Conservation (phyloP, 768 basidiomycete species). For the Roridomyces roridus region DNA sequence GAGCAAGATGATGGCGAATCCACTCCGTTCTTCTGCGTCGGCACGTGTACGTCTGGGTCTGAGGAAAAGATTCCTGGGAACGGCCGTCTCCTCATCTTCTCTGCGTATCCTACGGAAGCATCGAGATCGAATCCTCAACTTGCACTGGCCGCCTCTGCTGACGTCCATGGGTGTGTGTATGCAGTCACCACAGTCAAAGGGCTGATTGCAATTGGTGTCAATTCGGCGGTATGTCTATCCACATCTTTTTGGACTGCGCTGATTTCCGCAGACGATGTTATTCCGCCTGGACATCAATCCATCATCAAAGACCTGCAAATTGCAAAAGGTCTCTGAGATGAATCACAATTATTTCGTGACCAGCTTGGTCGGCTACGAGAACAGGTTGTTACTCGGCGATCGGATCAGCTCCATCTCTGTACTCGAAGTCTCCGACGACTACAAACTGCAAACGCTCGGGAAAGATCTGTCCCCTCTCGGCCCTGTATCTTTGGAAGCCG, state of each 20-base stretch:
- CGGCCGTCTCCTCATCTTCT: constrained; percentile 70
- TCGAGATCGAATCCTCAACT: constrained; percentile 33
- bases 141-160: constrained; percentile 46
- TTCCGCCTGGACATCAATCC: constrained; percentile 47
- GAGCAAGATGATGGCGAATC: constrained; percentile 35
- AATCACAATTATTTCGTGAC: constrained; percentile 85
- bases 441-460: constrained; percentile 59
- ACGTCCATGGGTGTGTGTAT: constrained; percentile 74
- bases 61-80: constrained; percentile 56
- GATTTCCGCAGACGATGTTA: constrained; percentile 48
- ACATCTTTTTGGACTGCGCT: not conserved
- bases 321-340: constrained; percentile 64
- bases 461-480: constrained; percentile 80
- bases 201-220: constrained; percentile 71
- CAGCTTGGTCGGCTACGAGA: constrained; percentile 60
- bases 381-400: constrained; percentile 76
- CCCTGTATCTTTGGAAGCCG: constrained; percentile 69
- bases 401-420: constrained; percentile 81
- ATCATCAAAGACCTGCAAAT: constrained; percentile 35
- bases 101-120: constrained; percentile 34
- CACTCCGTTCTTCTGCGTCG: constrained; percentile 55
- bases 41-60: constrained; percentile 47
- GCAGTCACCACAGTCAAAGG: constrained; percentile 57
- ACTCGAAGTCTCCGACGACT: constrained; percentile 52
- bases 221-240: constrained; percentile 66